These are phyloP conservation scores for Sugiyamaella qingdaonensis DNA, from an alignment of 805 yeast species.

Conservation along the genomic window DNA sequence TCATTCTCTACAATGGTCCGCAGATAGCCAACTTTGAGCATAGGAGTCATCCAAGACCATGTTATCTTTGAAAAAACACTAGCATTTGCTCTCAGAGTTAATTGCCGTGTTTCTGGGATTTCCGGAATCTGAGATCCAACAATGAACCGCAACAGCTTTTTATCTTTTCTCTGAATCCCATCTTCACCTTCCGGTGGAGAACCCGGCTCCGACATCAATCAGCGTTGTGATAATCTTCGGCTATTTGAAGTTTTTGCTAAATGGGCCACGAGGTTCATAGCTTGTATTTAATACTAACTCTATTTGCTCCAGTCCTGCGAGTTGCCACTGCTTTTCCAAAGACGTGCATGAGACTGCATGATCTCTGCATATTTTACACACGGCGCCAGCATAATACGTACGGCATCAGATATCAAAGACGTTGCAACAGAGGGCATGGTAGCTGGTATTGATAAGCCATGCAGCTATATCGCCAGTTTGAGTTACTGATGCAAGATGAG, in stretches of 20 bases:
- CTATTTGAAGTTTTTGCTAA: too few relatives aligned
- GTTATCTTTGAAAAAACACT: constrained; percentile 4
- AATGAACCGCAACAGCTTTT: constrained; percentile 5
- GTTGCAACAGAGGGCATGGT: too few relatives aligned
- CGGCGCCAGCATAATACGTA: not conserved
- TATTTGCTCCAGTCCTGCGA: too few relatives aligned
- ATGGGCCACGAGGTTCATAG: too few relatives aligned
- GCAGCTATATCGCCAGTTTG: too few relatives aligned
- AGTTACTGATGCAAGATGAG: too few relatives aligned
- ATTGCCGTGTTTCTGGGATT: constrained; percentile 4
- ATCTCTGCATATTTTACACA: not conserved
- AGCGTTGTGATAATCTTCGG: too few relatives aligned
- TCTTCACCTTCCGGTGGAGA: not conserved
- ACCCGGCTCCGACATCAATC: too few relatives aligned
- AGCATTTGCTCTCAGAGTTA: constrained; percentile 8
- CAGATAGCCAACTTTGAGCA: constrained; percentile 13
- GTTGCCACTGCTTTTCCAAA: too few relatives aligned
- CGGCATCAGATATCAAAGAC: not conserved
- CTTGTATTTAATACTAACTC: too few relatives aligned
- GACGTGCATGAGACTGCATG: too few relatives aligned
- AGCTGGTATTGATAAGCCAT: too few relatives aligned
- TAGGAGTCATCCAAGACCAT: constrained; percentile 14
- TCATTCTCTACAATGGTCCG: constrained; percentile 12
- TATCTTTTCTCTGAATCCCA: not conserved
- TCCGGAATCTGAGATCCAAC: constrained; percentile 9